Base-by-base conservation (phyloP, 441 rosid species). In the Omphalea diandra region DNA sequence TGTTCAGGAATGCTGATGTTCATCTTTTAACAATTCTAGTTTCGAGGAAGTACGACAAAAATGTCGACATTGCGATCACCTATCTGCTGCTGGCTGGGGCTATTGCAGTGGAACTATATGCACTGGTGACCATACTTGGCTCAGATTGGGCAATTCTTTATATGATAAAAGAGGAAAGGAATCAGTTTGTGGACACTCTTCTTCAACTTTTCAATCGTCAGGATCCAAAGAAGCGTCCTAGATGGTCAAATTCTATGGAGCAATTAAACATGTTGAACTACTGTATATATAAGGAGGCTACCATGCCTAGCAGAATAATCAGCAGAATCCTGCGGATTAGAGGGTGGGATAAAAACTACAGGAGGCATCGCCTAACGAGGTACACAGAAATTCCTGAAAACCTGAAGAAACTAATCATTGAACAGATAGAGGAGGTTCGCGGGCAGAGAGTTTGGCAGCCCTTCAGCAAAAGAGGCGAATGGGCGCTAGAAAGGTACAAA, bases 361-460 rank as follows among this genome's bases (percentile, higher is more conserved):
- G 40, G 71, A 53, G 38, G 38, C 27, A 36, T 55, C 26, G 63
- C 10, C 5, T 40, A 17, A 54, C 62, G 7, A 2, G 1, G 2
- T 10, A 20, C 31, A 3, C 5, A 4, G 8, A 7, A 67, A 38
- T 54, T 67, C 49, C 36, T 4, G 26, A 4, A 3, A 3, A 4
- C 8, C 1, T 67, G 50, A 67, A 67, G 63, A 40, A 50, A 27
- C 1, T 67, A 18, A 54, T 67, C 40, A 54, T 67, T 29, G 26
- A 54, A 41, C 50, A 54, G 57, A 55, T 67, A 40, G 63, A 67
- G 38, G 52, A 67, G n/a, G 71, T 54, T 9, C 33, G 38, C 0
- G 71, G 52, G 15, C 71, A 67, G 36, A 55, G 71, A 55, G 71
- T 67, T 40, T 67, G 71, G 71, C 62, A 67, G 20, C 62, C 71